Base-by-base conservation (phyloP, 306 rosid species). In the Malus sylvestris region DNA sequence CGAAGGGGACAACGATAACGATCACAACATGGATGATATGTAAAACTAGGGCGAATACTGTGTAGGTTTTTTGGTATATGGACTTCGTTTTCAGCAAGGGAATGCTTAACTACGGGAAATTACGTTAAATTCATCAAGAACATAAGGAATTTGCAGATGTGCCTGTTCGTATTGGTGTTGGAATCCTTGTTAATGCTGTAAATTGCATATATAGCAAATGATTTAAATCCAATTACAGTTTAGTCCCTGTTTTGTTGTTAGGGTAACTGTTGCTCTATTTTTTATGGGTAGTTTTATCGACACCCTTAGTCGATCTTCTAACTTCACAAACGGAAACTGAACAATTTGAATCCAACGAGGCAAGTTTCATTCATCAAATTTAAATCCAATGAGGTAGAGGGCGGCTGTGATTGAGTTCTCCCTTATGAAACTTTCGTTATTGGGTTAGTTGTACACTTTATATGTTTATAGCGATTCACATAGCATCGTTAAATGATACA, bases 1-100 rank as follows among this genome's bases (percentile, higher is more conserved):
- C 33, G 97, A 89, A 16, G 98, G 96, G 38, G 97, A 92, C 86
- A 91, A 95, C 60, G 98, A 95, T 72, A 85, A 95, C 8, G 98
- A 92, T 82, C 89, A 90, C 67, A 93, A 92, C 80, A 84, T 87
- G 89, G 97, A 95, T 27, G 90, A 83, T 76, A 71, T 78, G 25
- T 87, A 86, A 80, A 77, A 68, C 53, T 78, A 67, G 69, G 67
- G 61, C 40, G 11, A 29, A 45, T 61, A 19, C 19, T 25, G 16
- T 70, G 53, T 74, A 20, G 10, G 71, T 74, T 33, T 73, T 59
- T 71, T 6, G 59, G 55, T 4, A 8, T 16, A 20, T 66, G 11
- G 11, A 63, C 16, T 76, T 55, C 2, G 27, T 40, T 27, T 20
- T 13, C 20, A 15, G 44, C 18, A 18, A 14, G 27, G 38, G 42